Percentiles rank a stretch among this genome's conserved stretches.
phyloP scores from a whole-genome alignment of 1,284 basidiomycete species.

The Apiotrichum sp. region DNA sequence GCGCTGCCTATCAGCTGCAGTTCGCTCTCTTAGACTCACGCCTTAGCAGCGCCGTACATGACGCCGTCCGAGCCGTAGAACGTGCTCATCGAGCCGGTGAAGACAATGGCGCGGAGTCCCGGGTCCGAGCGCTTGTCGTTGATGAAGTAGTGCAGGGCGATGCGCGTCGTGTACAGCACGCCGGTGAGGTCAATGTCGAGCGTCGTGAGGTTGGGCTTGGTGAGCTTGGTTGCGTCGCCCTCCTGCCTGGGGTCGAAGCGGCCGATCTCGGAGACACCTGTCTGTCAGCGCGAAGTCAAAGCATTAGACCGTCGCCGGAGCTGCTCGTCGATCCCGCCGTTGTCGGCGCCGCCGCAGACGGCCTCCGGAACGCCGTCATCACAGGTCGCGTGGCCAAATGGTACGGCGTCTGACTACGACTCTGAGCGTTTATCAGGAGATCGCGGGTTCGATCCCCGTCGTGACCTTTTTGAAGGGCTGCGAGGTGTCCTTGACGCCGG shows the following conservation, averaged over 20 bases:
- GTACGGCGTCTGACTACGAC: too few species aligned
- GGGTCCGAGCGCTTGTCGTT: conserved; percentile 13
- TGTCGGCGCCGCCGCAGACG: conserved; percentile 13
- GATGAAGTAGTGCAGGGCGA: conserved; percentile 15
- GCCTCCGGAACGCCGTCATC: conserved; percentile 4
- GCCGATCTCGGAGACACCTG: conserved; percentile 12
- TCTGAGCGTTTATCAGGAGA: too few species aligned
- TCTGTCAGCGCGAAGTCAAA: conserved; percentile 7
- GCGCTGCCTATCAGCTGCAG: background rate
- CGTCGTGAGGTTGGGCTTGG: conserved; percentile 15
- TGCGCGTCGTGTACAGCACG: conserved; percentile 16
- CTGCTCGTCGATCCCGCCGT: too few species aligned
- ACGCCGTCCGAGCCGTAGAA: conserved; percentile 16
- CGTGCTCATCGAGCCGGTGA: conserved; percentile 14
- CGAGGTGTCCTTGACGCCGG: conserved; percentile 12
- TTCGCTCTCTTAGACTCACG: conserved; percentile 15
- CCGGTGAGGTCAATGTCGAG: conserved; percentile 17
- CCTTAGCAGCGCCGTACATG: conserved; percentile 16
- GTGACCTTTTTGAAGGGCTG: too few species aligned
- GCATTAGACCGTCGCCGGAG: conserved; percentile 9
- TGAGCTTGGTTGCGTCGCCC: conserved; percentile 3
- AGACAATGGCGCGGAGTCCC: conserved; percentile 7
- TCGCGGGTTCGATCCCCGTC: too few species aligned
- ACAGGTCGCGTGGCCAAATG: too few species aligned
- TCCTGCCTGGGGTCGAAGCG: conserved; percentile 11